Evolutionary conservation across 306 rosid species (phyloP), one percentile per base, ranked within the genome.

Genomic region (Begonia masoniana): DNA sequence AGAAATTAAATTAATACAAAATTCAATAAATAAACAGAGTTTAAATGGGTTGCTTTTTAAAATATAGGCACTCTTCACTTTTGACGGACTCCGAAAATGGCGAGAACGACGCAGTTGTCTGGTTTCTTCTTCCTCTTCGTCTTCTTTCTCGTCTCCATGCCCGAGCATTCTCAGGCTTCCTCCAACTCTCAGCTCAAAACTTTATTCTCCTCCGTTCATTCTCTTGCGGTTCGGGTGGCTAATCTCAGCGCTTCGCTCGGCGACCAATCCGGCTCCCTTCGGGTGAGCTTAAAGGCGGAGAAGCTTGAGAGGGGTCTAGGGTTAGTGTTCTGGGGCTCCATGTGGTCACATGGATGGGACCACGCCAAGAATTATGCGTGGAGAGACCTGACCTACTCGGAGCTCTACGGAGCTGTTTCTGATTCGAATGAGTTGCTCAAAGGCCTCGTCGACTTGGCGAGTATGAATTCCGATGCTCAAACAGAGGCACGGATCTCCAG

Each of bases 281-380:
- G 91, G 16, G 95, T 87, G 1, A 15, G 62, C 2, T 11, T 48
- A 58, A 66, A 80, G 17, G 83, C 94, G 13, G 56, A 62, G 15
- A 72, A 62, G 72, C 75, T 89, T 26, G 78, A 82, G 14, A 64
- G 57, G 2, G 78, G 77, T 10, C 41, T 68, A 3, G 71, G 78
- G 3, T 16, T 82, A 3, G 94, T 94, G 8, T 62, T 73, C 67
- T 59, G 62, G 82, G 71, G 64, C 23, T 43, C 77, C 51, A 24
- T 61, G 42, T 55, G 79, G 87, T 81, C 87, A 2, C 55, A 65
- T 8, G 81, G 70, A 0, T 87, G 89, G 97, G 89, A 82, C 70
- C 71, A 74, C 70, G 23, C 61, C 7, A 80, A 41, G 74, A 70
- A 62, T 73, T 71, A 77, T 62, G 70, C 79, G 0, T 74, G 80